Percentiles rank a stretch among this genome's conserved stretches.
These are phyloP conservation scores for Candida vaughaniae DNA, from an alignment of 805 yeast genomes.

Conservation along the genomic window DNA sequence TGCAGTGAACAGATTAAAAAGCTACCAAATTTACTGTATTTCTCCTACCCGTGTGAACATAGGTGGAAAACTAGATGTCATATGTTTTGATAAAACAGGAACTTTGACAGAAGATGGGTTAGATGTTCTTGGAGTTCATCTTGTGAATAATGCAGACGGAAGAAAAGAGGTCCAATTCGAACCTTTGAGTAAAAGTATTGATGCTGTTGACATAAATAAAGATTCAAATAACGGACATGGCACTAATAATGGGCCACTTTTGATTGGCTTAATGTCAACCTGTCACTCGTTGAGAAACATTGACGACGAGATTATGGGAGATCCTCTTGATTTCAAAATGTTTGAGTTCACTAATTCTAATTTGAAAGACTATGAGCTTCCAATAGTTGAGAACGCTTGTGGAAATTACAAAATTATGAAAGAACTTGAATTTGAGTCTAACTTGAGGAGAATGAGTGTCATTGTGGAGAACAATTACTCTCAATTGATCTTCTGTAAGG, in stretches of 20 bases:
- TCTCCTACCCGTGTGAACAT: constrained; percentile 93
- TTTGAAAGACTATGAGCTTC: constrained; percentile 34
- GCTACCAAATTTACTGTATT: constrained; percentile 73
- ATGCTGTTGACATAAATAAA: constrained; percentile 7
- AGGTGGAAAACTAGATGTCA: constrained; percentile 89
- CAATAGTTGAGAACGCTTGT: constrained; percentile 14
- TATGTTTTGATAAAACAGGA: constrained; percentile 97
- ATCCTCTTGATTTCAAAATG: constrained; percentile 92
- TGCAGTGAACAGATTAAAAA: constrained; percentile 73
- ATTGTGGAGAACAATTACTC: constrained; percentile 44
- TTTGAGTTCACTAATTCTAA: constrained; percentile 84
- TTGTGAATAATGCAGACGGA: constrained; percentile 40
- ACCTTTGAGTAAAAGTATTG: constrained; percentile 18
- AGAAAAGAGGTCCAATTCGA: constrained; percentile 39
- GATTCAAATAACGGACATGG: constrained; percentile 17
- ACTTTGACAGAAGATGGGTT: constrained; percentile 96
- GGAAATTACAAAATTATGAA: constrained; percentile 35
- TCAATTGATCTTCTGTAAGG: constrained; percentile 63
- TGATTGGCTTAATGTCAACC: constrained; percentile 55
- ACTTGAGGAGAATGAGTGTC: constrained; percentile 88
- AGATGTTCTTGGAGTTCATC: constrained; percentile 67
- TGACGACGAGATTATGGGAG: constrained; percentile 83
- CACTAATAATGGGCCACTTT: constrained; percentile 28
- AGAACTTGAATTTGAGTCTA: constrained; percentile 81
- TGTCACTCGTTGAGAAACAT: constrained; percentile 86